Base-by-base conservation (phyloP, 2,329 filamentous ascomycete genomes). In the Phialemoniopsis sp. region DNA sequence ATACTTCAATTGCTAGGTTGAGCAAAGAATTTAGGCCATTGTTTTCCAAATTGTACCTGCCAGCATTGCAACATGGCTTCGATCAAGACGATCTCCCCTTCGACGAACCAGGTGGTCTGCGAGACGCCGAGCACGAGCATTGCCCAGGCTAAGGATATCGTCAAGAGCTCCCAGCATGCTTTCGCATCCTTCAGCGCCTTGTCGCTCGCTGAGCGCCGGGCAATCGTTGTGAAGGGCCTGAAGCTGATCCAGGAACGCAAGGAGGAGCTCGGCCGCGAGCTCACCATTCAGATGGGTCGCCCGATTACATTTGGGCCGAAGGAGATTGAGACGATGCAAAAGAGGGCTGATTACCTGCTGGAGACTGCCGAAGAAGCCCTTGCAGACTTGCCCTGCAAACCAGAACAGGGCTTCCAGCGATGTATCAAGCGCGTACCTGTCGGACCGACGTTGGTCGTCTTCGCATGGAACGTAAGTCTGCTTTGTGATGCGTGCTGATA, bases 261-360 rank as follows among this genome's bases (percentile, higher is more conserved):
- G 62, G 85, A 93, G 80, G 85, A 82, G 46, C 72, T 97, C 29
- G 89, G 85, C 6, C 76, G 80, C 50, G 90, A 96, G 60, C 68
- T 97, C 43, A 96, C 90, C 0, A 83, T 88, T 58, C 90, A 97
- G 68, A 97, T 97, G 90, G 91, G 91, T 31, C 78, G 91, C 14
- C 91, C 91, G 26, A 95, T 96, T 54, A 78, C 85, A 29, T 96
- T 91, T 61, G 87, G 87, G 0, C 81, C 76, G 34, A 89, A 82
- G 50, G 91, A 97, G 68, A 76, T 97, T 49, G 68, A 79, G 21
- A 97, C 91, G 13, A 90, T 90, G 8, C 78, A 94, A 48, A 87
- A 86, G 67, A 80, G 91, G 47, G 87, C 83, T 48, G 82, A 95
- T 56, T 95, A 95, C 57, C 70, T 97, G 41, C 73, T 94, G 53